Conservation (phyloP, 2,329 filamentous ascomycete species). For the Epichloe bromicola region DNA sequence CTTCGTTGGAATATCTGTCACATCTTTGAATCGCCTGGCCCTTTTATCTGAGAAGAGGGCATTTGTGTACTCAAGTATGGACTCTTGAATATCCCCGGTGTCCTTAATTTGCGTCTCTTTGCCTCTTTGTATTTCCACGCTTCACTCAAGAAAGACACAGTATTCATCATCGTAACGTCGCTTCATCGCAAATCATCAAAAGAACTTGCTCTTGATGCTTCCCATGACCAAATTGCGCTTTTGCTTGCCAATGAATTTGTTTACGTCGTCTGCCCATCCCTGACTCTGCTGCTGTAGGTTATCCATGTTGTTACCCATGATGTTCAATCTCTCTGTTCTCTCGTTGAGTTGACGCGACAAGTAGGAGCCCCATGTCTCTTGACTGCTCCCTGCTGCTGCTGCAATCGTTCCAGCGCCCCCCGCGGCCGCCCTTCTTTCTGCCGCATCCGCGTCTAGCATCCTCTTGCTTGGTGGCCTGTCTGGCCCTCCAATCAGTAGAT, state of each 20-base stretch:
- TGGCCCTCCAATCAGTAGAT: constrained; percentile 78
- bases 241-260: constrained; percentile 74
- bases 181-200: constrained; percentile 10
- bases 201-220: constrained; percentile 47
- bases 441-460: constrained; percentile 68
- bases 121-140: neutral
- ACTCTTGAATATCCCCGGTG: too few relatives aligned
- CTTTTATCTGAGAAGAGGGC: too few relatives aligned
- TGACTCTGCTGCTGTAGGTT: constrained; percentile 67
- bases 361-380: constrained; percentile 65
- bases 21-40: too few relatives aligned
- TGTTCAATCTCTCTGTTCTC: constrained; percentile 71
- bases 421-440: constrained; percentile 52
- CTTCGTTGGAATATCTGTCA: constrained; percentile 8
- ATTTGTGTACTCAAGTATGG: neutral
- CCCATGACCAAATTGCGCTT: constrained; percentile 76
- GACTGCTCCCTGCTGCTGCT: constrained; percentile 13
- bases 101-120: too few relatives aligned
- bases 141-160: neutral
- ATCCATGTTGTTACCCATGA: constrained; percentile 78
- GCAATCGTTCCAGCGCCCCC: constrained; percentile 16
- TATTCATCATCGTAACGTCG: neutral
- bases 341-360: constrained; percentile 81
- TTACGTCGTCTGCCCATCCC: constrained; percentile 77
- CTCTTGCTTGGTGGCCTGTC: constrained; percentile 79